phyloP scores from a whole-genome alignment of 768 basidiomycete species.

The Termitomyces sp. region DNA sequence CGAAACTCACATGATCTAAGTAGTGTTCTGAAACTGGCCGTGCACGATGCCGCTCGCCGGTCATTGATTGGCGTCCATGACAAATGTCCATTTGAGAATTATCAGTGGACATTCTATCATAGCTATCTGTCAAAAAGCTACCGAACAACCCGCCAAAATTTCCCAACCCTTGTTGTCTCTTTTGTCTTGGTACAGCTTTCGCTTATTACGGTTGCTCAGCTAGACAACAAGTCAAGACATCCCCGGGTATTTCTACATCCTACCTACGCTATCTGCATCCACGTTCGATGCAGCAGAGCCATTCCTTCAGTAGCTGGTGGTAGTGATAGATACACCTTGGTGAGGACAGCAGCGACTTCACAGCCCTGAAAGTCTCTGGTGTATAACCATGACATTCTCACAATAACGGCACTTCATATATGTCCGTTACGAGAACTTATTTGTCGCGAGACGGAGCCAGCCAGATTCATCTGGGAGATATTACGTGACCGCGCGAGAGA shows the following conservation, averaged over 20 bases:
- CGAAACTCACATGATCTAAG: background rate
- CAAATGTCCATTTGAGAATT: too few species aligned
- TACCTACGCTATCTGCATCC: too few species aligned
- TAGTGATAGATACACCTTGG: background rate
- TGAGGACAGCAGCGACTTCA: background rate
- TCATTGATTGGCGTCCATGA: too few species aligned
- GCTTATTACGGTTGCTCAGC: background rate
- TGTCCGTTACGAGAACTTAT: background rate
- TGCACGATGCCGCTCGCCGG: too few species aligned
- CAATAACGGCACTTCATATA: background rate
- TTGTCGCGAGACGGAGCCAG: constrained; percentile 43
- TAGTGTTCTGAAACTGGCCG: too few species aligned
- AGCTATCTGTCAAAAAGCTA: background rate
- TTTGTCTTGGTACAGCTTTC: background rate
- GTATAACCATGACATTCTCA: background rate
- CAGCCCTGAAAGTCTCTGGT: background rate
- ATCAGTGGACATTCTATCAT: background rate
- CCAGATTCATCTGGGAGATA: constrained; percentile 57
- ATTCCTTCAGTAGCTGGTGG: background rate
- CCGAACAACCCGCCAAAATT: background rate
- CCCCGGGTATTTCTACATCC: too few species aligned
- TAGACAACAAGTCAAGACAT: too few species aligned
- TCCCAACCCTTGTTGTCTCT: too few species aligned
- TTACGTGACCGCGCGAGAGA: constrained; percentile 62
- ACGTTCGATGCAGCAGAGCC: background rate